A percentile compares a stretch with the other conserved stretches of the same genome.
These are phyloP conservation scores for Penicillium vulpinum DNA, from an alignment of 2,329 filamentous ascomycete genomes.

Conservation along the genomic window DNA sequence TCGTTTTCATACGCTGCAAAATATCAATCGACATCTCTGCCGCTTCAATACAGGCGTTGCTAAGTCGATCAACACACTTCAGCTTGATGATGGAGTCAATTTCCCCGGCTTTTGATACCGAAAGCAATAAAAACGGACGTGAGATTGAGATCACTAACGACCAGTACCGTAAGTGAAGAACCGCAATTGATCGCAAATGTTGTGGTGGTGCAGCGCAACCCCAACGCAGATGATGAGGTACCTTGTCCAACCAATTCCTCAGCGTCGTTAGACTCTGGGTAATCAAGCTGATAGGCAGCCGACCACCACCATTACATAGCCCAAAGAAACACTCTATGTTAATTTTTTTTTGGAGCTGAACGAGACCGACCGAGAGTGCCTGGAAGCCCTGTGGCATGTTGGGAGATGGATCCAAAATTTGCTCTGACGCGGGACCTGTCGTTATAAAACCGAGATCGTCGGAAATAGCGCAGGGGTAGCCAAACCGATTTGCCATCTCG, in stretches of 20 bases:
- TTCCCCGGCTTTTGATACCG: background rate
- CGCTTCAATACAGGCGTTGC: background rate
- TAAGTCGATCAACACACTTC: background rate
- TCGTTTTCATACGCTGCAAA: background rate
- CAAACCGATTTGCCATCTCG: background rate
- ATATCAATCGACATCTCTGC: background rate
- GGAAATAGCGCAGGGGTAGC: background rate
- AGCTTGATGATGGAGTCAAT: background rate
- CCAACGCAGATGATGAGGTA: background rate
- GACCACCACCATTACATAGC: background rate
- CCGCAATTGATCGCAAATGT: background rate
- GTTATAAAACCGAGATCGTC: background rate
- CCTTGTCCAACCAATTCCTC: background rate
- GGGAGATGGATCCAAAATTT: background rate
- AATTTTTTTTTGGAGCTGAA: background rate
- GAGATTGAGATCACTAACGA: background rate
- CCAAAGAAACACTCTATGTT: background rate
- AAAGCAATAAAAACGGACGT: background rate
- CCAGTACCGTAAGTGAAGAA: background rate
- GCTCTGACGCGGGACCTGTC: background rate
- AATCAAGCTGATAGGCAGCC: background rate
- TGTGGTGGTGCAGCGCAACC: background rate
- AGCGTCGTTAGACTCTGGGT: background rate
- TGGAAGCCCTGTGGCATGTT: background rate
- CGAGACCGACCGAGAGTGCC: background rate